These are phyloP conservation scores for Teunomyces cretensis DNA, from an alignment of 805 yeast genomes.

Conservation along the genomic window DNA sequence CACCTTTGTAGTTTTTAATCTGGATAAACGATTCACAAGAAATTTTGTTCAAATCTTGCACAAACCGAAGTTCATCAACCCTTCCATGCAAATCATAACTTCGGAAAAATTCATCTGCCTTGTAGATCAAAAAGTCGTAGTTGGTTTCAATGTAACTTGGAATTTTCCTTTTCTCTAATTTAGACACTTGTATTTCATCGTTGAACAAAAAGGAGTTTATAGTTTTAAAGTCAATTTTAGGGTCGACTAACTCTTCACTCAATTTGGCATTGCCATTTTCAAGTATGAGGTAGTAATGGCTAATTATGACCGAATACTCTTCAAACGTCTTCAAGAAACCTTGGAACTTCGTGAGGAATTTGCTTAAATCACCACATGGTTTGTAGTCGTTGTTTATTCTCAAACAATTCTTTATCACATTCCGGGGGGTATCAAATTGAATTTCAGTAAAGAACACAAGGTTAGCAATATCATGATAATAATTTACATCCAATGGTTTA, in stretches of 20 bases:
- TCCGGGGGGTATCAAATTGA: constrained; percentile 52
- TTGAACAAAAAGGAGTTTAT: constrained; percentile 25
- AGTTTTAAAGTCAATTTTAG: constrained; percentile 22
- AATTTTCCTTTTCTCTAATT: constrained; percentile 22
- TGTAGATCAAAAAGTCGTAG: constrained; percentile 41
- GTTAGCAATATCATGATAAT: constrained; percentile 26
- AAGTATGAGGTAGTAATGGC: constrained; percentile 23
- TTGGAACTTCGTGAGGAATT: constrained; percentile 49
- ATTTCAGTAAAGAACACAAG: constrained; percentile 48
- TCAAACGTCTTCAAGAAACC: constrained; percentile 40
- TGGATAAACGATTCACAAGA: constrained; percentile 42
- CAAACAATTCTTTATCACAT: constrained; percentile 63
- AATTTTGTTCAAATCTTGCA: constrained; percentile 33
- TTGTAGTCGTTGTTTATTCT: constrained; percentile 73
- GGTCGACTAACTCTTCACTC: constrained; percentile 10
- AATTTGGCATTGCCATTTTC: constrained; percentile 24
- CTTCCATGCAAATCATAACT: constrained; percentile 6
- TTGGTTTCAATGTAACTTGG: constrained; percentile 39
- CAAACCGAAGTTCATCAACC: constrained; percentile 19
- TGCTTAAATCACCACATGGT: constrained; percentile 56
- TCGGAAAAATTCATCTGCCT: constrained; percentile 30
- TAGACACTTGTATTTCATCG: constrained; percentile 26
- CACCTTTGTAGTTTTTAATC: constrained; percentile 18
- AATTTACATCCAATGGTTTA: constrained; percentile 21
- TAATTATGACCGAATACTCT: constrained; percentile 40